Conservation (phyloP, 1,139 yeast genomes). For the Hyphopichia fennica region DNA sequence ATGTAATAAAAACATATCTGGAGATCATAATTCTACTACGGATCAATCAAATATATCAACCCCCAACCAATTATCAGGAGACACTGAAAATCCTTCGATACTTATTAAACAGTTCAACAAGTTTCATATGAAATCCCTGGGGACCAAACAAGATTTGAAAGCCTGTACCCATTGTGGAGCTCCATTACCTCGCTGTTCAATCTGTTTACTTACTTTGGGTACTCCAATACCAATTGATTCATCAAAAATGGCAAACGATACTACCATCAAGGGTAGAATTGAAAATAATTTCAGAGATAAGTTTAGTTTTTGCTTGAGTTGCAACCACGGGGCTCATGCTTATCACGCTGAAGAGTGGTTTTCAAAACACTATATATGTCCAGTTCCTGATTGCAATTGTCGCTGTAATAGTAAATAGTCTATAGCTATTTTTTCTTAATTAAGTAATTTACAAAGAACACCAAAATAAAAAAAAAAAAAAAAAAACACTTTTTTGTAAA, state of each 20-base stretch:
- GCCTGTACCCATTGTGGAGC: slow-evolving; percentile 86
- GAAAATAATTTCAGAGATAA: slow-evolving; percentile 56
- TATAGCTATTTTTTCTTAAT: no score
- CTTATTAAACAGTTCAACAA: slow-evolving; percentile 42
- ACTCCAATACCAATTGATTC: slow-evolving; percentile 54
- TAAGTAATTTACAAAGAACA: background rate
- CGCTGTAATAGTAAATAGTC: slow-evolving; percentile 59
- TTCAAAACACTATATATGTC: slow-evolving; percentile 80
- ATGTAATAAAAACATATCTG: slow-evolving; percentile 63
- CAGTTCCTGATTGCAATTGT: slow-evolving; percentile 92
- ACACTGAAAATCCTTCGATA: slow-evolving; percentile 22
- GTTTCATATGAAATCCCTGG: slow-evolving; percentile 16
- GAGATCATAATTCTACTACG: slow-evolving; percentile 1
- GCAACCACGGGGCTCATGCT: slow-evolving; percentile 94
- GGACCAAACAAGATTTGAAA: slow-evolving; percentile 23
- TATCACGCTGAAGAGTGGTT: slow-evolving; percentile 97
- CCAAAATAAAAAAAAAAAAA: background rate
- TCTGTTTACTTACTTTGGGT: slow-evolving; percentile 82
- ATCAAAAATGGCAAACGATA: slow-evolving; percentile 16
- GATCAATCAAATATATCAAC: background rate
- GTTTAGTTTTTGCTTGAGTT: slow-evolving; percentile 88
- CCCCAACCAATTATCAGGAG: background rate
- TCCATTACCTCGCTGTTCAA: slow-evolving; percentile 88
- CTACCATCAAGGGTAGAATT: slow-evolving; percentile 17
- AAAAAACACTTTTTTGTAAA: background rate